Evolutionary conservation across 257 asterid species (phyloP).

Genomic region (Nemophila menziesii): DNA sequence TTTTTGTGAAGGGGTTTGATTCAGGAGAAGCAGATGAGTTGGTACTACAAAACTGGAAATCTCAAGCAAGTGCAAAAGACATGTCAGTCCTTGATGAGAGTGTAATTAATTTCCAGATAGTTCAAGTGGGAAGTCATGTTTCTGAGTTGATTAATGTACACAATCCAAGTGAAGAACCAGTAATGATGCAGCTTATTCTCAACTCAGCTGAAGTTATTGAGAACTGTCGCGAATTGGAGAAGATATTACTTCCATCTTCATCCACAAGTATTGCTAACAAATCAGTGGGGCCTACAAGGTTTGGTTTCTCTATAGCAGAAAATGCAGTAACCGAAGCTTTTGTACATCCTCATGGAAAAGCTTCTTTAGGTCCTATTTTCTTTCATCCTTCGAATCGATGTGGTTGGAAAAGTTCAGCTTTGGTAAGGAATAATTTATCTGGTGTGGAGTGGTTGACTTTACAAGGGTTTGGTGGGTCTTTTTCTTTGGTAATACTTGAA

Average conservation of each 20-base stretch:
- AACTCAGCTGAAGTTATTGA: conserved; percentile 63
- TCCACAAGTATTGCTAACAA: conserved; percentile 32
- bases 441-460: conserved; percentile 85
- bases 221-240: conserved; percentile 43
- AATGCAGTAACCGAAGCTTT: conserved; percentile 72
- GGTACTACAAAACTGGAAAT: conserved; percentile 66
- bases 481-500: conserved; percentile 56
- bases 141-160: conserved; percentile 51
- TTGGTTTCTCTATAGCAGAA: conserved; percentile 75
- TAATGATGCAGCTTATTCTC: conserved; percentile 63
- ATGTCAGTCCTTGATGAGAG: conserved; percentile 43
- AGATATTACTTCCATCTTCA: conserved; percentile 35
- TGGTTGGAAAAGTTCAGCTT: conserved; percentile 74
- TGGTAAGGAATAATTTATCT: conserved; percentile 76
- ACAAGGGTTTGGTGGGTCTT: conserved; percentile 66
- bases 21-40: conserved; percentile 46
- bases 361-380: conserved; percentile 68
- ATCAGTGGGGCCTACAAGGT: conserved; percentile 42
- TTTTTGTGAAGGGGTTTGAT: conserved; percentile 36
- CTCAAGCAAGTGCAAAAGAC: conserved; percentile 45
- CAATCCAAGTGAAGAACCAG: conserved; percentile 63
- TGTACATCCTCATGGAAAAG: conserved; percentile 49
- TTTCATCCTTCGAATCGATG: conserved; percentile 81
- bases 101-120: conserved; percentile 46
- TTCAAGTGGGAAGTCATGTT: conserved; percentile 52